Percentiles rank a stretch among this genome's conserved stretches.
These are phyloP conservation scores for Oryza australiensis DNA, from an alignment of 176 grass and related monocot species.

Conservation along the genomic window DNA sequence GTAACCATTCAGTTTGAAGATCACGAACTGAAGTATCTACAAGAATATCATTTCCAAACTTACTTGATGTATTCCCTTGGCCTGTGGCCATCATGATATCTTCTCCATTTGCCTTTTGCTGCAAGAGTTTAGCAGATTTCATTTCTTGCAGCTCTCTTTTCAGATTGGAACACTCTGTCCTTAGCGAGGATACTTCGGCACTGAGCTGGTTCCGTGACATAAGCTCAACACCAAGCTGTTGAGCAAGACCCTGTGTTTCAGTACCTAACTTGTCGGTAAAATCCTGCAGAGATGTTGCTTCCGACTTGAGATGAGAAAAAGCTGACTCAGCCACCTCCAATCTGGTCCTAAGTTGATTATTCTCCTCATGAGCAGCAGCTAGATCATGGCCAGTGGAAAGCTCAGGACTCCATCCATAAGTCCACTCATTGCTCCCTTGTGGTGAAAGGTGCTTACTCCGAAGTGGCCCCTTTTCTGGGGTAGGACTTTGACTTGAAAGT, in stretches of 20 bases:
- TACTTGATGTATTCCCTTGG: constrained; percentile 30
- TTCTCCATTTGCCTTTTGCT: constrained; percentile 42
- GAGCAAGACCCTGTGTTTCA: constrained; percentile 71
- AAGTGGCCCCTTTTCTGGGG: constrained; percentile 44
- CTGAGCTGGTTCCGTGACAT: constrained; percentile 75
- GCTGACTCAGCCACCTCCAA: constrained; percentile 85
- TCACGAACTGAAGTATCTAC: constrained; percentile 39
- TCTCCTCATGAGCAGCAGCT: constrained; percentile 70
- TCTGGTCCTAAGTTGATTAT: constrained; percentile 66
- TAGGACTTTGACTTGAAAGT: constrained; percentile 54
- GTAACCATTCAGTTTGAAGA: constrained; percentile 62
- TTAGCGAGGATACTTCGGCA: constrained; percentile 74
- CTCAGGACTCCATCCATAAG: constrained; percentile 68
- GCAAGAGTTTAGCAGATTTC: constrained; percentile 60
- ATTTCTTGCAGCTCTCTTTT: constrained; percentile 82
- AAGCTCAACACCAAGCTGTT: constrained; percentile 75
- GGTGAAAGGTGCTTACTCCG: constrained; percentile 56
- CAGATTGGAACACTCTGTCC: constrained; percentile 74
- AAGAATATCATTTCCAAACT: constrained; percentile 41
- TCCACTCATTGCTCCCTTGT: constrained; percentile 81
- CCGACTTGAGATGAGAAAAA: constrained; percentile 89
- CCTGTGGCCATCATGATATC: background rate
- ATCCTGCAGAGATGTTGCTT: constrained; percentile 74
- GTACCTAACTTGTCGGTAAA: constrained; percentile 69
- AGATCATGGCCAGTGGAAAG: constrained; percentile 62